These are phyloP conservation scores for Coemansia sp. DNA, from an alignment of 371 early-diverging fungal species.

Conservation along the genomic window DNA sequence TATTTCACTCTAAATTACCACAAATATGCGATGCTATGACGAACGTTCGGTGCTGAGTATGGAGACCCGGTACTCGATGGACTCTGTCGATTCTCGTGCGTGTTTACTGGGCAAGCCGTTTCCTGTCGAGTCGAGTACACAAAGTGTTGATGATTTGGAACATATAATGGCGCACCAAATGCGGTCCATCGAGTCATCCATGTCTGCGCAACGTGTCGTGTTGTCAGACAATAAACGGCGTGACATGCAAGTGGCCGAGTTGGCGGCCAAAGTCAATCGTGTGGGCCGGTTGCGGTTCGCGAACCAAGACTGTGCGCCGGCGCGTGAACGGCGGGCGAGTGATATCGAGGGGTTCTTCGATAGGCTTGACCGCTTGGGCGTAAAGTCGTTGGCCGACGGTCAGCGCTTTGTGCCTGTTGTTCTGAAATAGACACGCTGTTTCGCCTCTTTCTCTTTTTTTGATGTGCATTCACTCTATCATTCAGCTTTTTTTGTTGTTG, in stretches of 20 bases:
- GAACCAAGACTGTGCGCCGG: slow-evolving; percentile 33
- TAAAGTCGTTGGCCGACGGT: slow-evolving; percentile 15
- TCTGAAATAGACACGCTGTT: background rate
- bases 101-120: slow-evolving; percentile 15
- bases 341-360: slow-evolving; percentile 41
- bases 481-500: slow-evolving; percentile 6
- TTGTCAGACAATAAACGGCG: slow-evolving; percentile 29
- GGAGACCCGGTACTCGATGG: slow-evolving; percentile 26
- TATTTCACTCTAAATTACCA: too few relatives aligned
- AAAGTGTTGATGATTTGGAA: slow-evolving; percentile 21
- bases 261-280: slow-evolving; percentile 27
- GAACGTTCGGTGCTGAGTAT: slow-evolving; percentile 22
- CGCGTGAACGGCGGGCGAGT: slow-evolving; percentile 19
- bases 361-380: slow-evolving; percentile 26
- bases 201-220: slow-evolving; percentile 38
- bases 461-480: background rate
- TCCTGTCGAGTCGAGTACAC: background rate
- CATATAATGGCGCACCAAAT: slow-evolving; percentile 30
- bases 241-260: slow-evolving; percentile 34
- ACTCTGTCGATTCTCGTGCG: slow-evolving; percentile 31
- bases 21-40: background rate
- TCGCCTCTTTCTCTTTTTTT: background rate
- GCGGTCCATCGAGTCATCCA: slow-evolving; percentile 7
- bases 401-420: slow-evolving; percentile 31
- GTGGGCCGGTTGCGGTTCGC: slow-evolving; percentile 36